phyloP scores from a whole-genome alignment of 805 yeast species.

The Kuraishia hungarica region DNA sequence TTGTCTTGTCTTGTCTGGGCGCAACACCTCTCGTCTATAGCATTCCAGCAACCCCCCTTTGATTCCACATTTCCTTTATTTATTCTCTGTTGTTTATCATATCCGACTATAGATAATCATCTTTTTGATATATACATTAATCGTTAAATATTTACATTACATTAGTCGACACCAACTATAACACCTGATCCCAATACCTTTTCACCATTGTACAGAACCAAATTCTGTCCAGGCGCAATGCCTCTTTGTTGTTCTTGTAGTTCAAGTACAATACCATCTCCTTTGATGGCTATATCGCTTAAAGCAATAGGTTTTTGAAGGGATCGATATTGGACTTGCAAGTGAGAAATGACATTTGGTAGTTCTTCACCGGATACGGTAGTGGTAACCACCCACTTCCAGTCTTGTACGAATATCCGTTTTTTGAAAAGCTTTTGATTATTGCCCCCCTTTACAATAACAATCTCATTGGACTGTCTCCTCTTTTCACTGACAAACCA shows the following conservation, averaged over 20 bases:
- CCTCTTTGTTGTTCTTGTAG: slow-evolving; percentile 51
- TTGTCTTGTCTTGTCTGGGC: too few species aligned
- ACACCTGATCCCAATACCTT: slow-evolving; percentile 61
- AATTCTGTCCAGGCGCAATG: slow-evolving; percentile 83
- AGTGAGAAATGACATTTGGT: slow-evolving; percentile 8
- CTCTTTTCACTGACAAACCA: slow-evolving; percentile 85
- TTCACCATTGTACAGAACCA: slow-evolving; percentile 63
- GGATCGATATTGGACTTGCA: slow-evolving; percentile 64
- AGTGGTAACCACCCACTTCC: slow-evolving; percentile 36
- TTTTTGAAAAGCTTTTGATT: slow-evolving; percentile 45
- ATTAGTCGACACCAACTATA: slow-evolving; percentile 12
- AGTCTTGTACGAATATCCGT: slow-evolving; percentile 29
- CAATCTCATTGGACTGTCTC: slow-evolving; percentile 55
- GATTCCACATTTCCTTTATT: too few species aligned
- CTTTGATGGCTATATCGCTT: slow-evolving; percentile 6
- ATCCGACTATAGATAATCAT: too few species aligned
- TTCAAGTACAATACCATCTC: slow-evolving; percentile 20
- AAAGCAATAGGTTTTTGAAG: slow-evolving; percentile 51
- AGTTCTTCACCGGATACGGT: not conserved
- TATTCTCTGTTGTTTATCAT: too few species aligned
- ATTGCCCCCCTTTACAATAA: slow-evolving; percentile 67
- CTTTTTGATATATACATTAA: too few species aligned
- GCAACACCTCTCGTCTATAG: too few species aligned
- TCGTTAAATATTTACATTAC: too few species aligned
- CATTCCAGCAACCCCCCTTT: too few species aligned